Evolutionary conservation across 2,329 filamentous ascomycete genomes (phyloP).

Genomic region (Calonectria multiphialidica): DNA sequence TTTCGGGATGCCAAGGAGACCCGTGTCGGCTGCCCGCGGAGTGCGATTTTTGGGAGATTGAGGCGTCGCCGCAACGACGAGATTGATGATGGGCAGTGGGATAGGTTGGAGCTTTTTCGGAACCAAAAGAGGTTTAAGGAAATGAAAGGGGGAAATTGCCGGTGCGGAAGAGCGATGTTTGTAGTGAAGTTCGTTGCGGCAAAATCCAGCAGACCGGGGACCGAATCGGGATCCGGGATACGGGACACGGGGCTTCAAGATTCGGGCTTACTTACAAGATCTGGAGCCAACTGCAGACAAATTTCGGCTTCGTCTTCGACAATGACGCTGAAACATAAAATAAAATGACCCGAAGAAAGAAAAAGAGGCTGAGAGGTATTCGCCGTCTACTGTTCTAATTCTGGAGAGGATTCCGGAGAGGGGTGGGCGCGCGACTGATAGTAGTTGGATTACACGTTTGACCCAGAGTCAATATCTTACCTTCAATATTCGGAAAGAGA

Average conservation of each 20-base stretch:
- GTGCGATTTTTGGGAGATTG: conserved; percentile 7
- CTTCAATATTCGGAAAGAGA: not conserved
- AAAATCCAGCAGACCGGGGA: not conserved
- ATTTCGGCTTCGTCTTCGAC: not conserved
- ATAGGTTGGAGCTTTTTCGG: not conserved
- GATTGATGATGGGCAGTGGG: not conserved
- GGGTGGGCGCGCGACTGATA: not conserved
- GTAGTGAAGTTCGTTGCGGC: not conserved
- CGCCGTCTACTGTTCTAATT: not conserved
- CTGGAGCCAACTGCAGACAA: not conserved
- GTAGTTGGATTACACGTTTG: not conserved
- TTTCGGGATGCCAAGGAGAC: conserved; percentile 1
- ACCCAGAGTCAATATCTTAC: not conserved
- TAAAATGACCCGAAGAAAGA: not conserved
- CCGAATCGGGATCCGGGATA: conserved; percentile 17
- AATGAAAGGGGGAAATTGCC: too few relatives aligned
- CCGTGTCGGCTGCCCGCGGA: conserved; percentile 12
- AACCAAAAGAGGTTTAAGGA: not conserved
- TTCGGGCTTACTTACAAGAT: conserved; percentile 10
- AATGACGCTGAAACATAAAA: not conserved
- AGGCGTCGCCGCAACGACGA: not conserved
- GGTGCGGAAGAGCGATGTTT: not conserved
- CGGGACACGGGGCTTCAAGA: not conserved
- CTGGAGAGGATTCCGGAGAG: not conserved
- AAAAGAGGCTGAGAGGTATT: not conserved